Evolutionary conservation across 2,329 filamentous ascomycete species (phyloP).

Genomic region (Colletotrichum sublineola): DNA sequence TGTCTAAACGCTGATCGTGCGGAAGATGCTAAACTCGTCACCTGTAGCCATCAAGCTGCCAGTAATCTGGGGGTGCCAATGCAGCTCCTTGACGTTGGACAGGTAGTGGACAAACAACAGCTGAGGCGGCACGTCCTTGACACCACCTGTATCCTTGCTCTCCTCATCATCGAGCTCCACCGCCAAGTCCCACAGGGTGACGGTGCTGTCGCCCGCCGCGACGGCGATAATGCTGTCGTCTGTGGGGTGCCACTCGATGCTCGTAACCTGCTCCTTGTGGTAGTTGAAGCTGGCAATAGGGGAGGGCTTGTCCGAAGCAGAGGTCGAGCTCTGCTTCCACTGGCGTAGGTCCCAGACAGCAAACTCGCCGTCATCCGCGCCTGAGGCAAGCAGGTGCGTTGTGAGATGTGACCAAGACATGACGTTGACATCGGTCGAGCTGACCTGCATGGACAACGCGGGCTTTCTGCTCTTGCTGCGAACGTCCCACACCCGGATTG

Average conservation of each 20-base stretch:
- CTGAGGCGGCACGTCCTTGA: constrained; percentile 93
- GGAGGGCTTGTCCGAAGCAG: constrained; percentile 68
- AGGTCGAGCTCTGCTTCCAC: constrained; percentile 80
- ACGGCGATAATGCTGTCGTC: constrained; percentile 97
- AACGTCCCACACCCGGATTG: constrained; percentile 95
- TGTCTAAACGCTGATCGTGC: constrained; percentile 83
- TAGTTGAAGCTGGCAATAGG: constrained; percentile 95
- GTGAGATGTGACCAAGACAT: constrained; percentile 95
- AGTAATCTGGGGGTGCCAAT: constrained; percentile 98
- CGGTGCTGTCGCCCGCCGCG: constrained; percentile 91
- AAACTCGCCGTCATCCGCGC: constrained; percentile 94
- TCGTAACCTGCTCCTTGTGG: constrained; percentile 96
- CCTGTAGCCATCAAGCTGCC: constrained; percentile 92
- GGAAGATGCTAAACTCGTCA: constrained; percentile 87
- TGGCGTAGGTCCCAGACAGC: constrained; percentile 95
- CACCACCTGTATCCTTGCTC: constrained; percentile 87
- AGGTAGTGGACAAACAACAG: constrained; percentile 97
- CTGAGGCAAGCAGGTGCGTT: constrained; percentile 89
- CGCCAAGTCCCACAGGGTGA: constrained; percentile 96
- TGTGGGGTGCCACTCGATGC: constrained; percentile 96
- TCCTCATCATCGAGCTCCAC: constrained; percentile 98
- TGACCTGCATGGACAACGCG: constrained; percentile 89
- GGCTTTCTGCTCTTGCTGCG: constrained; percentile 89
- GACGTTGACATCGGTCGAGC: constrained; percentile 91
- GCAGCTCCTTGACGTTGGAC: constrained; percentile 92